phyloP scores from a whole-genome alignment of 257 asterid species.

The Nemophila menziesii region DNA sequence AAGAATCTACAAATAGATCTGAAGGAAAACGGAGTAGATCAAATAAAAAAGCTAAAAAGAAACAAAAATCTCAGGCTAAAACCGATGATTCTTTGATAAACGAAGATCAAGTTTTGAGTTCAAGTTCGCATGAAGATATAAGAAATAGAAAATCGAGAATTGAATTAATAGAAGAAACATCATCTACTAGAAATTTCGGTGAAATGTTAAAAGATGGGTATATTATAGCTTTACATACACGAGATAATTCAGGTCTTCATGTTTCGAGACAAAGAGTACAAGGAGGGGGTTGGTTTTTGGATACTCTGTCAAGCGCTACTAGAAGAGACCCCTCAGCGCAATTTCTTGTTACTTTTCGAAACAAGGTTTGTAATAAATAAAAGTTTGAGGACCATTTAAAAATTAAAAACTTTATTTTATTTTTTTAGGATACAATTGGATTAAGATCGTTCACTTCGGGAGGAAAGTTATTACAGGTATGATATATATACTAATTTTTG shows the following conservation, averaged over 20 bases:
- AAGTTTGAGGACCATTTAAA: neutral
- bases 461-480: constrained; percentile 92
- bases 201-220: constrained; percentile 82
- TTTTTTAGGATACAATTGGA: constrained; percentile 82
- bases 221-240: constrained; percentile 68
- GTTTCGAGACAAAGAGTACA: constrained; percentile 84
- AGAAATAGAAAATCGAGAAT: constrained; percentile 53
- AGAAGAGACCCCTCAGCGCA: constrained; percentile 99
- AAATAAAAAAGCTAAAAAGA: constrained; percentile 87
- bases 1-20: constrained; percentile 51
- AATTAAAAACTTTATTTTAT: neutral
- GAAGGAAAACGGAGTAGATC: constrained; percentile 91
- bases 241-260: constrained; percentile 67
- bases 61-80: constrained; percentile 81
- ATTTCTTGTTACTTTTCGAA: constrained; percentile 74
- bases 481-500: neutral
- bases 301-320: constrained; percentile 63
- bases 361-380: constrained; percentile 48
- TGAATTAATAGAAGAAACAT: constrained; percentile 47
- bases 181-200: constrained; percentile 41
- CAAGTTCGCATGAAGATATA: constrained; percentile 80
- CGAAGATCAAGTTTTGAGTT: constrained; percentile 79
- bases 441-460: constrained; percentile 97
- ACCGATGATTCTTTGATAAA: constrained; percentile 56
- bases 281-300: constrained; percentile 99